Base-by-base conservation (phyloP, 2,329 filamentous ascomycete species). In the Fusarium agapanthi region DNA sequence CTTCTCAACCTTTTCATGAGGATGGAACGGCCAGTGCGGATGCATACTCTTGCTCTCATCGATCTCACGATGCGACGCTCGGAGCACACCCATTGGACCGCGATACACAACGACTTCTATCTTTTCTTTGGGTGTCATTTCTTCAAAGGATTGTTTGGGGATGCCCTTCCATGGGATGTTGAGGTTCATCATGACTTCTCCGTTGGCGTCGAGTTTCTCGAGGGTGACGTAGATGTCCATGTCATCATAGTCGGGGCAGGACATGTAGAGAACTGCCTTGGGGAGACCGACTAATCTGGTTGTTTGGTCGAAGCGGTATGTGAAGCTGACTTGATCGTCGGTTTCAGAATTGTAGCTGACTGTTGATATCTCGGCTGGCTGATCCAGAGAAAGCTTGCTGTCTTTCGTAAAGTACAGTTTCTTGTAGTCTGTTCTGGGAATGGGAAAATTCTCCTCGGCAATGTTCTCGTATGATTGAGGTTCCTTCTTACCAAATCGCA, bases 11-110 rank as follows among this genome's bases (percentile, higher is more conserved):
- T 41, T 67, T 5, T 67, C 65, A 2, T 67, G 65, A 12, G 65
- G 65, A 6, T 67, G 65, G 26, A 67, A 67, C 2, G 65, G 65
- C 65, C 65, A 67, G 5, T 67, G 62, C 0, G 63, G 63, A 5
- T 67, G 65, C 65, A 67, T 67, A 6, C 65, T 67, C 47, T 67
- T 67, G 4, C n/a, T 32, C 54, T 67, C 63, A 4, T 67, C 63
- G 0, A 67, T 67, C 20, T 67, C 63, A 2, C 65, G 65, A 20
- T 67, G 63, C 0, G 65, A 67, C 4, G 65, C 65, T 3, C 65
- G 35, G 0, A 67, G 40, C 3, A 67, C 55, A 14, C 65, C 65
- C 45, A 67, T 53, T 2, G 65, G 65, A 3, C 65, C 65, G 1
- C 63, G 62, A 6, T 67, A 67, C 5, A 67, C 22, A 0, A 67